A percentile compares a stretch with the other conserved stretches of the same genome.
Evolutionary conservation across 2,329 filamentous ascomycete species (phyloP).

Genomic region (Colletotrichum lentis): DNA sequence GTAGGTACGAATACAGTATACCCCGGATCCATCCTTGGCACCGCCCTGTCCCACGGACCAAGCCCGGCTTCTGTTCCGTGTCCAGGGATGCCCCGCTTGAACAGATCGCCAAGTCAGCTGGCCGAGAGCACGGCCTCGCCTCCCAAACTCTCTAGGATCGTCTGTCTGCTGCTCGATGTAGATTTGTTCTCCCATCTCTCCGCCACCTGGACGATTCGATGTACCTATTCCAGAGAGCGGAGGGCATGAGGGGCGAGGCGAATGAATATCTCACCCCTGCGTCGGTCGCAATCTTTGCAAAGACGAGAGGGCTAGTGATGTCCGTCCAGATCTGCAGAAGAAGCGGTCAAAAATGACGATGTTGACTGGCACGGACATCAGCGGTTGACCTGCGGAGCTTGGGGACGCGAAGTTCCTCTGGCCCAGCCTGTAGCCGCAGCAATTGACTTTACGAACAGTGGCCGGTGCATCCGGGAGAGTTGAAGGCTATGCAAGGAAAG

Average conservation of each 20-base stretch:
- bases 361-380: not conserved
- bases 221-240: not conserved
- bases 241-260: no score
- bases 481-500: not conserved
- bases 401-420: slow-evolving; percentile 1
- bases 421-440: not conserved
- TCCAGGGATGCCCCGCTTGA: slow-evolving; percentile 6
- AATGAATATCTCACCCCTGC: not conserved
- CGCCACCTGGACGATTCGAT: not conserved
- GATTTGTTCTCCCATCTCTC: not conserved
- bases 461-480: not conserved
- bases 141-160: not conserved
- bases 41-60: slow-evolving; percentile 19
- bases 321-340: slow-evolving; percentile 17
- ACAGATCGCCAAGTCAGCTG: slow-evolving; percentile 14
- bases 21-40: slow-evolving; percentile 27
- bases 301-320: not conserved
- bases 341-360: slow-evolving; percentile 24
- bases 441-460: slow-evolving; percentile 25
- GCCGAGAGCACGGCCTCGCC: slow-evolving; percentile 1
- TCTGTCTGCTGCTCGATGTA: not conserved
- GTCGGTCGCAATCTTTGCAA: not conserved
- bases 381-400: slow-evolving; percentile 1
- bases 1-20: slow-evolving; percentile 2
- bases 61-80: slow-evolving; percentile 5